Evolutionary conservation across 148 eudicot species (phyloP), one percentile per base, ranked within the genome.

Genomic region (Rhododendron williamsianum): DNA sequence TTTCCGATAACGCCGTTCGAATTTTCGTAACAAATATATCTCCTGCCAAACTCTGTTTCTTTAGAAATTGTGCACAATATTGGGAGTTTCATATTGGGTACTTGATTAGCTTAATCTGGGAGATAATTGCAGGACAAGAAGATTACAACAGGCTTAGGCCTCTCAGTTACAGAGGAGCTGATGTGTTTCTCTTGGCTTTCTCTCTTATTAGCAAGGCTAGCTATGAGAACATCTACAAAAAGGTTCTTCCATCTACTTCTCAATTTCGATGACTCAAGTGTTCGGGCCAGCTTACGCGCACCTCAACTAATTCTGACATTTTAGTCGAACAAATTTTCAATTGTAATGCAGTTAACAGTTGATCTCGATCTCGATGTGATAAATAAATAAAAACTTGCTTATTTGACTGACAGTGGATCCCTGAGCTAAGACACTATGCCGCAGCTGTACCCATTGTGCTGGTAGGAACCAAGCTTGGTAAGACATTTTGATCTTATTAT

Each of bases 141-240:
- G 98, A 94, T 87, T 94, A 94, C 86, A 94, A 94, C 87, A 88
- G 96, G 80, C 86, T 94, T 72, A 89, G 98, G 90, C 98, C 98
- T 23, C 84, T 94, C n/a, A 94, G 98, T 85, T 94, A 94, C 73
- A 92, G 95, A 82, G 98, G 95, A 86, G 95, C 98, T 80, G 98
- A 94, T 90, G 93, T 94, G 36, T 94, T 94, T 90, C 84, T 94
- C 3, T 84, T 94, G 87, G 91, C 96, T 49, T 94, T 94, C 80
- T 94, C 98, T 15, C 92, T 94, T 30, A 87, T 92, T 46, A 94
- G 98, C 89, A 94, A 91, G 90, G 94, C 98, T 86, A 94, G 98
- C 88, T 94, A 90, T 84, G 98, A 94, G 77, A 94, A 94, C 86
- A 87, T 94, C 21, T 84, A 87, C 85, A 94, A 94, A 87, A 94